Evolutionary conservation across 345 rosid species (phyloP).

Genomic region (Microthlaspi erraticum): DNA sequence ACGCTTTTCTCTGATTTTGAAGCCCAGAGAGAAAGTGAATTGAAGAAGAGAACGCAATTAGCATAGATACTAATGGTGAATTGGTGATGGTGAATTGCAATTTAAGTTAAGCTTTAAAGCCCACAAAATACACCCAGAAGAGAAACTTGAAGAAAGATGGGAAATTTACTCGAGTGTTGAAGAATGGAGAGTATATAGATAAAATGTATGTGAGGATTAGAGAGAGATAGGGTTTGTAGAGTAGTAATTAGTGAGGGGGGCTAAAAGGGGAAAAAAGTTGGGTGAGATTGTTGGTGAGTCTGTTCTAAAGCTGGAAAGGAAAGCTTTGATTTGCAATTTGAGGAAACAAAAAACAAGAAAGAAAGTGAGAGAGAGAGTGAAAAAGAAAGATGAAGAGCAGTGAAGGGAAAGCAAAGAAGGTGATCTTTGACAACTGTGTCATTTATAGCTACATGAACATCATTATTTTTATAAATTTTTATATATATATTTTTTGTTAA

Average conservation of each 20-base stretch:
- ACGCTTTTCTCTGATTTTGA: conserved; percentile 43
- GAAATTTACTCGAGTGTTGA: conserved; percentile 30
- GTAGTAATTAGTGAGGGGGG: conserved; percentile 22
- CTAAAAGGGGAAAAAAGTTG: conserved; percentile 32
- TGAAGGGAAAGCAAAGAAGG: conserved; percentile 56
- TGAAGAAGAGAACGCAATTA: conserved; percentile 44
- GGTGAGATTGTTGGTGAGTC: conserved; percentile 70
- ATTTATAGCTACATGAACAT: conserved; percentile 50
- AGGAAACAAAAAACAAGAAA: conserved; percentile 57
- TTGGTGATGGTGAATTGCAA: conserved; percentile 51
- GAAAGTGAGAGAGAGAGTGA: conserved; percentile 37
- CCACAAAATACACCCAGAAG: conserved; percentile 19
- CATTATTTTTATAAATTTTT: not conserved
- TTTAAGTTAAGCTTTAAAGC: conserved; percentile 26
- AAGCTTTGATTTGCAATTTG: conserved; percentile 89
- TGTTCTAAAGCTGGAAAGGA: conserved; percentile 63
- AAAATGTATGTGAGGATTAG: conserved; percentile 9
- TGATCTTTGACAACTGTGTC: conserved; percentile 42
- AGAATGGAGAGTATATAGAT: not conserved
- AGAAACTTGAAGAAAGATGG: conserved; percentile 34
- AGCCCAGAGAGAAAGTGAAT: conserved; percentile 38
- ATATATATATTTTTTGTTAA: too few species aligned
- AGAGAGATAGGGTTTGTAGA: conserved; percentile 23
- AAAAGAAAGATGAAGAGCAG: conserved; percentile 45
- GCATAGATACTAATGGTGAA: too few species aligned